phyloP scores from a whole-genome alignment of 768 basidiomycete species.

The Aureoboletus auriporus region DNA sequence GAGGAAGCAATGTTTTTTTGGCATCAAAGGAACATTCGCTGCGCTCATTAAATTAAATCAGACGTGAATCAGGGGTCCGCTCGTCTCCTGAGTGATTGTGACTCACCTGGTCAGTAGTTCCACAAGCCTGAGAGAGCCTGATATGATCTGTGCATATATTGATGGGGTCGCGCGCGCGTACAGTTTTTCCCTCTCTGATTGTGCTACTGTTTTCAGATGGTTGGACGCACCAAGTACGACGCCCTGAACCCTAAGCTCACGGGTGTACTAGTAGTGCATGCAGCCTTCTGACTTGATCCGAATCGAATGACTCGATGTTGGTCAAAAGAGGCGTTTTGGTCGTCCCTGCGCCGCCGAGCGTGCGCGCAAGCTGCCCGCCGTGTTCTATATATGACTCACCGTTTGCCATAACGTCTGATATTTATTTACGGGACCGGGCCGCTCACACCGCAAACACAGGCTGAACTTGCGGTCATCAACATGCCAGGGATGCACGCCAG shows the following conservation, averaged over 20 bases:
- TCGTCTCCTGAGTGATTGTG: slow-evolving; percentile 43
- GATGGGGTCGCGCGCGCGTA: not conserved
- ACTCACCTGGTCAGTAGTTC: slow-evolving; percentile 22
- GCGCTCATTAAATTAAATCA: slow-evolving; percentile 33
- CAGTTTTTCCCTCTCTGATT: not conserved
- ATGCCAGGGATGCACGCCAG: too few species aligned
- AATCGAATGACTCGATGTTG: too few species aligned
- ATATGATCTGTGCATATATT: slow-evolving; percentile 51
- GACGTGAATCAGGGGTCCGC: slow-evolving; percentile 35
- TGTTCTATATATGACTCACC: slow-evolving; percentile 14
- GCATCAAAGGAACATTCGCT: slow-evolving; percentile 44
- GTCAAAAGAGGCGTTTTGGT: too few species aligned
- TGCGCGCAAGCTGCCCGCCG: not conserved
- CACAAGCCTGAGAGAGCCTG: slow-evolving; percentile 28
- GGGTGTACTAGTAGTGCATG: too few species aligned
- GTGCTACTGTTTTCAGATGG: slow-evolving; percentile 9
- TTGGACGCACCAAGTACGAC: too few species aligned
- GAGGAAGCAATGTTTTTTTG: slow-evolving; percentile 32
- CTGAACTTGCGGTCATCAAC: too few species aligned
- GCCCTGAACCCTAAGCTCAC: too few species aligned
- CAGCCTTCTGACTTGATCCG: too few species aligned
- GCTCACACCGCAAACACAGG: slow-evolving; percentile 42
- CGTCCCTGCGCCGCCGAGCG: too few species aligned
- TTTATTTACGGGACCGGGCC: slow-evolving; percentile 42
- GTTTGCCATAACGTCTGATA: not conserved